These are phyloP conservation scores for Nectriaceae sp. DNA, from an alignment of 2,329 filamentous ascomycete species.

Conservation along the genomic window DNA sequence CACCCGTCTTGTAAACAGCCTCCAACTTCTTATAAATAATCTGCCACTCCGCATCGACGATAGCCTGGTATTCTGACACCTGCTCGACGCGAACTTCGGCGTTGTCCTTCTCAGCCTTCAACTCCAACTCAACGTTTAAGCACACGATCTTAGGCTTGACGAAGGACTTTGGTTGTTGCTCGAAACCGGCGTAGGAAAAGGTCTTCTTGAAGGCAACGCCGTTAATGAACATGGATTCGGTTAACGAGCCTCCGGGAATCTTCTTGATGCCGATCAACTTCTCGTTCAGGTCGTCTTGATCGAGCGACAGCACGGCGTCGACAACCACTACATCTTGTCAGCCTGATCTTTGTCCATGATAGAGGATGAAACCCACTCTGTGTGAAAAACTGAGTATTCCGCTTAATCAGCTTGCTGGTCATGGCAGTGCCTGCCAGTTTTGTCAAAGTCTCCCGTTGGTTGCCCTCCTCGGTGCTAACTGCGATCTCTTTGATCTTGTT, in stretches of 20 bases:
- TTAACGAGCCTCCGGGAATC: constrained; percentile 92
- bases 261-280: constrained; percentile 99
- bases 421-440: constrained; percentile 95
- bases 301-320: constrained; percentile 90
- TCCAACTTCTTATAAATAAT: constrained; percentile 99
- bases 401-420: constrained; percentile 99
- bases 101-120: constrained; percentile 99
- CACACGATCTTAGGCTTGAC: constrained; percentile 94
- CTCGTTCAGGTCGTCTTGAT: constrained; percentile 96
- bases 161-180: constrained; percentile 98
- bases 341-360: constrained; percentile 17
- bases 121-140: constrained; percentile 94
- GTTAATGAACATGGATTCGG: constrained; percentile 95
- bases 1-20: constrained; percentile 87
- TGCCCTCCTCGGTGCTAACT: constrained; percentile 78
- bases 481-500: constrained; percentile 99
- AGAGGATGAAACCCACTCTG: constrained; percentile 66
- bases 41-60: constrained; percentile 99
- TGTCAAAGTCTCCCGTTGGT: constrained; percentile 81
- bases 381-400: constrained; percentile 95
- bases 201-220: constrained; percentile 99
- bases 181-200: constrained; percentile 97
- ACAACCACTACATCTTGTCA: constrained; percentile 77
- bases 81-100: constrained; percentile 97
- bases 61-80: constrained; percentile 98